Evolutionary conservation across 225 moss, liverwort and hornwort genomes (phyloP).

Genomic region (Physcomitrellopsis africana): DNA sequence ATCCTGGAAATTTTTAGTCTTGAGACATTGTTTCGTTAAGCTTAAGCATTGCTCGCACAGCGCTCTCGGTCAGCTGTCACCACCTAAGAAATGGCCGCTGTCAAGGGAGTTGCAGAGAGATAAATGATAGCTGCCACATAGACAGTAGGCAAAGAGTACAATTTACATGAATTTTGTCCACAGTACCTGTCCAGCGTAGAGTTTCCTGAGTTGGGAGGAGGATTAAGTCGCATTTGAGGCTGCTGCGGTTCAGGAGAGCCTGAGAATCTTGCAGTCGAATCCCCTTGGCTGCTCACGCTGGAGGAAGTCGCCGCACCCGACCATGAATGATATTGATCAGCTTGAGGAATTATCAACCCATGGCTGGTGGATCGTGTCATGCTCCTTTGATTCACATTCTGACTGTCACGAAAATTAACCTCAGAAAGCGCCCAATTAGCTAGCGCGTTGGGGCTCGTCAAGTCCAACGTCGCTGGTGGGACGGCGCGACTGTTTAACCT

Average conservation of each 20-base stretch:
- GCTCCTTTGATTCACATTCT: conserved; percentile 20
- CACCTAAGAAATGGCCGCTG: too few species aligned
- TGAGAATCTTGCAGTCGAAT: conserved; percentile 18
- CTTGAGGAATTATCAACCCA: conserved; percentile 17
- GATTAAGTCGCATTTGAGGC: conserved; percentile 4
- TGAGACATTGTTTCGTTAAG: too few species aligned
- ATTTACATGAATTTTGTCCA: neutral
- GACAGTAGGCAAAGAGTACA: too few species aligned
- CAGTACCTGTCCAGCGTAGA: conserved; percentile 30
- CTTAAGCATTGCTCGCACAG: too few species aligned
- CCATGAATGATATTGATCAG: conserved; percentile 27
- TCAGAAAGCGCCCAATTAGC: conserved; percentile 1
- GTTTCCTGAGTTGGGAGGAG: conserved; percentile 22
- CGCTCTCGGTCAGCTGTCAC: too few species aligned
- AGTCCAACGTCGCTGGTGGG: neutral
- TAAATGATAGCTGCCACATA: too few species aligned
- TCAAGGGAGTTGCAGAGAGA: too few species aligned
- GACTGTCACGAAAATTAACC: neutral
- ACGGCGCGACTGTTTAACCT: conserved; percentile 21
- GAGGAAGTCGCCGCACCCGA: conserved; percentile 28
- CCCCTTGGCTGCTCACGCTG: conserved; percentile 29
- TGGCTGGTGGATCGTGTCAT: neutral
- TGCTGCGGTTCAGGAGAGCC: conserved; percentile 29
- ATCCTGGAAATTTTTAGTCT: too few species aligned
- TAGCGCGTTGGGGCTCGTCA: conserved; percentile 8